phyloP scores from a whole-genome alignment of 2,329 filamentous ascomycete species.

The Neophaeococcomyces aloes region DNA sequence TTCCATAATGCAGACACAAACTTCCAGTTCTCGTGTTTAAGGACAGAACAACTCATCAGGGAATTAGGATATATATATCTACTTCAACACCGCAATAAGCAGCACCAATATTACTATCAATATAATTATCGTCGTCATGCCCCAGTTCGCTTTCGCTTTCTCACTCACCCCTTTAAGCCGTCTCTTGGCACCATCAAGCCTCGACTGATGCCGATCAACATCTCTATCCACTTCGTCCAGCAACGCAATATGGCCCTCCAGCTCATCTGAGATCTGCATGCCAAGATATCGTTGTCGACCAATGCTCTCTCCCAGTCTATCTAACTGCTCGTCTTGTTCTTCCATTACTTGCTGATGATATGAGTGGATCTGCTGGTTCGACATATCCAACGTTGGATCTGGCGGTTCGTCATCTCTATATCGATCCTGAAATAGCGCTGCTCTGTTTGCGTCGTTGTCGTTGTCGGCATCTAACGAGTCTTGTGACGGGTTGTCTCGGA shows the following conservation, averaged over 20 bases:
- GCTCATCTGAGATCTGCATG: constrained; percentile 92
- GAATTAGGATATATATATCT: no score
- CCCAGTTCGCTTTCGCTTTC: constrained; percentile 74
- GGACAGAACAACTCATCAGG: no score
- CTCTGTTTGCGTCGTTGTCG: constrained; percentile 45
- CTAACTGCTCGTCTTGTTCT: constrained; percentile 93
- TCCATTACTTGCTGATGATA: constrained; percentile 71
- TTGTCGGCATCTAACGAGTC: constrained; percentile 35
- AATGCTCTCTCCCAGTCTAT: constrained; percentile 74
- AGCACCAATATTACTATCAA: constrained; percentile 74
- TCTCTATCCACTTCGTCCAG: constrained; percentile 79
- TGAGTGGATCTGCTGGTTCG: constrained; percentile 75
- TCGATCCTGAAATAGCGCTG: constrained; percentile 46
- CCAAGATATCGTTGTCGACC: constrained; percentile 81
- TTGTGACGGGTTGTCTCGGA: constrained; percentile 54
- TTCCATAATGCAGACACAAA: no score
- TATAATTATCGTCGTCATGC: constrained; percentile 69
- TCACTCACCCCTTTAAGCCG: constrained; percentile 61
- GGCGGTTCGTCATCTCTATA: constrained; percentile 40
- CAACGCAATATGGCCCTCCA: constrained; percentile 80
- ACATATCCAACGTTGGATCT: constrained; percentile 52
- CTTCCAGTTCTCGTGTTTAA: no score
- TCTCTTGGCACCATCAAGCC: constrained; percentile 63
- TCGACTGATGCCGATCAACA: constrained; percentile 68
- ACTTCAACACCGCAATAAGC: constrained; percentile 74